These are phyloP conservation scores for Fusarium irregulare DNA, from an alignment of 2,329 filamentous ascomycete species.

Conservation along the genomic window DNA sequence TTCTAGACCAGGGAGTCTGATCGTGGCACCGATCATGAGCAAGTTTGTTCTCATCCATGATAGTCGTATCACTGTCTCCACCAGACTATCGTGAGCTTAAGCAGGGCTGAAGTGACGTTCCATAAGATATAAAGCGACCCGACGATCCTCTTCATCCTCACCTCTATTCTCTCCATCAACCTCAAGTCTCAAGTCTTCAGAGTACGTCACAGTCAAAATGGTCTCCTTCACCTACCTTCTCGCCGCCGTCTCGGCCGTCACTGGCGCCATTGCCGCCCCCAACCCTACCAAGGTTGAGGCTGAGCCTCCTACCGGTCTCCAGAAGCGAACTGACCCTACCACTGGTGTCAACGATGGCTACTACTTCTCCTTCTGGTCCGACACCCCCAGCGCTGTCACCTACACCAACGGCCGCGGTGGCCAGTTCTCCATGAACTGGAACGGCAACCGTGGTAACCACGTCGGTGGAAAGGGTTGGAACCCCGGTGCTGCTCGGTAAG, in stretches of 20 bases:
- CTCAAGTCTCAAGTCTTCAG: neutral
- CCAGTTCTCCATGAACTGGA: constrained; percentile 59
- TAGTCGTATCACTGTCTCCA: constrained; percentile 12
- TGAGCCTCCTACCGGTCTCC: constrained; percentile 41
- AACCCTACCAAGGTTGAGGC: constrained; percentile 15
- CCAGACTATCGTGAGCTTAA: neutral
- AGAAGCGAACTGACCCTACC: constrained; percentile 51
- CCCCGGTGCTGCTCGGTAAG: constrained; percentile 48
- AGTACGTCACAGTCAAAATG: constrained; percentile 25
- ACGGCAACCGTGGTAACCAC: constrained; percentile 44
- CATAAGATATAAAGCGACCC: constrained; percentile 27
- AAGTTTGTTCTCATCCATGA: constrained; percentile 1
- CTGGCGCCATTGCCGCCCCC: constrained; percentile 38
- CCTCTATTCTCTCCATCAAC: neutral
- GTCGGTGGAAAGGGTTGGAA: constrained; percentile 46
- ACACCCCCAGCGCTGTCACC: constrained; percentile 56
- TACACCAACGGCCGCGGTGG: constrained; percentile 59
- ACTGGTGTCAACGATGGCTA: constrained; percentile 52
- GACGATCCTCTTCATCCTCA: neutral
- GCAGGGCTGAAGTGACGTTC: neutral
- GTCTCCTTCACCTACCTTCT: constrained; percentile 41
- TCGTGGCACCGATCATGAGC: constrained; percentile 3
- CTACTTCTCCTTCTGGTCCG: constrained; percentile 63
- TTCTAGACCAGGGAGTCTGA: neutral
- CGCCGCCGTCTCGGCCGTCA: constrained; percentile 33